Evolutionary conservation across 768 basidiomycete species (phyloP).

Genomic region (Sarcodon aspratus): DNA sequence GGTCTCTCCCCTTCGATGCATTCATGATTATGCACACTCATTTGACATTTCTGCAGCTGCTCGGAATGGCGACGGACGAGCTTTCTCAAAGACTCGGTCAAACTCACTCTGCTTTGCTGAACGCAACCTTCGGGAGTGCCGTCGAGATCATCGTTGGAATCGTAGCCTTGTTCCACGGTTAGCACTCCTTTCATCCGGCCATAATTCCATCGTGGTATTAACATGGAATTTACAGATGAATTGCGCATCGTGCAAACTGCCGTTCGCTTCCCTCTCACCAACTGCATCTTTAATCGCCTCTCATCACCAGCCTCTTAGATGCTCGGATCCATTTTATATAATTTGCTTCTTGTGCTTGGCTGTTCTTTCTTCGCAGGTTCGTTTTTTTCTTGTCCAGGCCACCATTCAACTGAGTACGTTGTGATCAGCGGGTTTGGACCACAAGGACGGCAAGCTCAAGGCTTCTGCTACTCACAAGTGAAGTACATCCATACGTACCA

Average conservation of each 20-base stretch:
- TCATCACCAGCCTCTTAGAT: slow-evolving; percentile 11
- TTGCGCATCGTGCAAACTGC: too few species aligned
- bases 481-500: background rate
- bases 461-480: slow-evolving; percentile 36
- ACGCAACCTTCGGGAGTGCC: too few species aligned
- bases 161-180: background rate
- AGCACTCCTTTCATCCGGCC: too few species aligned
- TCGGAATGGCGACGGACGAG: background rate
- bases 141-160: too few species aligned
- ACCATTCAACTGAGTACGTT: background rate
- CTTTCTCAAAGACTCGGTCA: too few species aligned
- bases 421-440: slow-evolving; percentile 21
- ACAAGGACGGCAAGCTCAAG: slow-evolving; percentile 29
- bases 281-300: background rate
- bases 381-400: background rate
- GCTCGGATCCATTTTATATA: slow-evolving; percentile 36
- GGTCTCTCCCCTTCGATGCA: too few species aligned
- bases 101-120: too few species aligned
- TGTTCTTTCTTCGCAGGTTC: slow-evolving; percentile 29
- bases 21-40: too few species aligned
- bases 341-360: slow-evolving; percentile 35
- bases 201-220: background rate
- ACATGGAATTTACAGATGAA: background rate
- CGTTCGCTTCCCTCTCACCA: too few species aligned
- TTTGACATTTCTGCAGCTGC: too few species aligned